These are phyloP conservation scores for Ophiostoma populinum DNA, from an alignment of 2,329 filamentous ascomycete species.

Conservation along the genomic window DNA sequence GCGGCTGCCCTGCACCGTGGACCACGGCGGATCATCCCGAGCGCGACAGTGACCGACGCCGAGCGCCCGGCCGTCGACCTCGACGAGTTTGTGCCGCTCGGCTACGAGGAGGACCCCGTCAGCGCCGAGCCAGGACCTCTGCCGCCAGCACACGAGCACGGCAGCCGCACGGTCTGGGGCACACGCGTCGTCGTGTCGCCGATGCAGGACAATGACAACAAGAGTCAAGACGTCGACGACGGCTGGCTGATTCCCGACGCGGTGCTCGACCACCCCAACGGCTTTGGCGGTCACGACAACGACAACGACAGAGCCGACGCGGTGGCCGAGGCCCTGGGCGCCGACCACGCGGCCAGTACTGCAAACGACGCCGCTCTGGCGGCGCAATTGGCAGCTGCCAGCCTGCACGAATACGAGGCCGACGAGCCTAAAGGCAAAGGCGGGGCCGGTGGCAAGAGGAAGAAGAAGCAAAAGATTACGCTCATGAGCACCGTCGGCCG, in stretches of 20 bases:
- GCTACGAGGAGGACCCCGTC: too few relatives aligned
- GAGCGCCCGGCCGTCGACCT: slow-evolving; percentile 22
- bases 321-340: slow-evolving; percentile 12
- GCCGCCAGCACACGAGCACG: slow-evolving; percentile 16
- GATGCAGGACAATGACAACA: slow-evolving; percentile 22
- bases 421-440: slow-evolving; percentile 7
- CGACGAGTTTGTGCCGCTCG: slow-evolving; percentile 50
- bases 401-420: slow-evolving; percentile 21
- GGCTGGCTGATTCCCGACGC: slow-evolving; percentile 4
- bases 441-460: slow-evolving; percentile 28
- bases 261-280: too few relatives aligned
- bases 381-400: slow-evolving; percentile 35
- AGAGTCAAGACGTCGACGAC: slow-evolving; percentile 37
- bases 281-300: slow-evolving; percentile 29
- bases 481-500: slow-evolving; percentile 51
- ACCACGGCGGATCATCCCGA: slow-evolving; percentile 1
- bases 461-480: slow-evolving; percentile 57
- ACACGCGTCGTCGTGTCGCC: slow-evolving; percentile 52
- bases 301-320: slow-evolving; percentile 71
- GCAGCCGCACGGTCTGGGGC: slow-evolving; percentile 71
- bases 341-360: neutral
- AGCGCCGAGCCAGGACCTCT: too few relatives aligned
- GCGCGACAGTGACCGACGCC: neutral
- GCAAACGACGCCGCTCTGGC: slow-evolving; percentile 33
- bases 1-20: slow-evolving; percentile 33